Percentiles rank a stretch among this genome's conserved stretches.
Conservation (phyloP, 1,139 yeast species). For the Kluyveromyces sp. region DNA sequence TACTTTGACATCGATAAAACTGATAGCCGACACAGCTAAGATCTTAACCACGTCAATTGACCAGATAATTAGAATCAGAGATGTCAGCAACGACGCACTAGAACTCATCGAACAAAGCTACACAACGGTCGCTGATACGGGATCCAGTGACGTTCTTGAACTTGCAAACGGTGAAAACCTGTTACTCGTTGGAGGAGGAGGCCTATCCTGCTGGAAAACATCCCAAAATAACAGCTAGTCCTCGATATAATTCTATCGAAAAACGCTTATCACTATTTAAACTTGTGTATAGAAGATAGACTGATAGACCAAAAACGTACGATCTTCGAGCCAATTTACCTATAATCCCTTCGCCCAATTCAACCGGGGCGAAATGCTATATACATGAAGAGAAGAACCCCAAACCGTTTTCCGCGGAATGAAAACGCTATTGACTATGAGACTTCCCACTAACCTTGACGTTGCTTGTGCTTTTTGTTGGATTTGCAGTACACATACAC, state of each 20-base stretch:
- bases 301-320: not conserved
- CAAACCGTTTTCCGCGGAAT: no score
- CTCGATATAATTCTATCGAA: no score
- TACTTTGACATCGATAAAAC: constrained; percentile 63
- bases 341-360: constrained; percentile 1
- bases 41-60: constrained; percentile 53
- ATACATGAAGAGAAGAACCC: not conserved
- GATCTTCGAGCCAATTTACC: no score
- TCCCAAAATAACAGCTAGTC: constrained; percentile 8
- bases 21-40: constrained; percentile 23
- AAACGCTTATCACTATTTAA: not conserved
- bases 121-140: constrained; percentile 89
- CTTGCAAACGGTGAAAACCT: constrained; percentile 28
- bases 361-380: no score
- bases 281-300: not conserved
- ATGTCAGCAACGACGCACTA: constrained; percentile 32
- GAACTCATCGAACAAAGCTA: constrained; percentile 41
- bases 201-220: constrained; percentile 48
- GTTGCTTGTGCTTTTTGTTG: constrained; percentile 91
- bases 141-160: constrained; percentile 46
- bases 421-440: no score
- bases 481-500: constrained; percentile 89
- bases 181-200: constrained; percentile 65
- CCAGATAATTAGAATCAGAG: constrained; percentile 69
- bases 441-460: constrained; percentile 90